Base-by-base conservation (phyloP, 1,284 basidiomycete species). In the Ustilago trichophora region DNA sequence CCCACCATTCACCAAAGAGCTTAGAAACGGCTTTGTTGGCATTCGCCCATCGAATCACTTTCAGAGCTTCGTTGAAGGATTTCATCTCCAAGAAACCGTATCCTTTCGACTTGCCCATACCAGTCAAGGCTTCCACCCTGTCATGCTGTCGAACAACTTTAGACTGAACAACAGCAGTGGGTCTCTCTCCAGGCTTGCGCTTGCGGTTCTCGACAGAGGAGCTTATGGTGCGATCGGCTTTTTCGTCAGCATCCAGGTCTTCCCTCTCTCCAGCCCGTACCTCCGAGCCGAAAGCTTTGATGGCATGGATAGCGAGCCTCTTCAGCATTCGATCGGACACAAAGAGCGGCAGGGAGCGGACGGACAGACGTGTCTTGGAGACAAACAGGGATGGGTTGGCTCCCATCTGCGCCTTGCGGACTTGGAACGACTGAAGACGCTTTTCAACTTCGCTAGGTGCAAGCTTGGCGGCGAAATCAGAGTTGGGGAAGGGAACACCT, bases 1-100 rank as follows among this genome's bases (percentile, higher is more conserved):
- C 51, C 69, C 72, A 76, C 76, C 74, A 80, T 44, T 71, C 63
- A 18, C 49, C 42, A 18, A 81, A 64, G 0, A 78, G 53, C 19
- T 60, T 59, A 4, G 36, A 43, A 15, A 78, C 58, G 4, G 50
- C 41, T 22, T 68, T 68, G 82, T 95, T 94, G 78, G 91, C 95
- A 84, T 98, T 99, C 15, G 90, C 89, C 91, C 92, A 98, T 19
- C 95, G 86, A 29, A 98, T 82, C 1, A 97, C 90, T 36, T 91
- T 90, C 27, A 99, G 85, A 3, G 94, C 93, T 77, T 98, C 92
- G 10, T 89, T 87, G 80, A 97, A 95, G 22, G 84, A 86, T 32
- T 88, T 85, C 87, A 97, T 88, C 84, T 98, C 95, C 34, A 98
- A 80, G 84, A 99, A 98, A 13, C 95, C 96, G 76, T 97, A 99